Evolutionary conservation across 495 filamentous ascomycete genomes (phyloP), one percentile per base, ranked within the genome.

Genomic region (Neohortaea acidophila): DNA sequence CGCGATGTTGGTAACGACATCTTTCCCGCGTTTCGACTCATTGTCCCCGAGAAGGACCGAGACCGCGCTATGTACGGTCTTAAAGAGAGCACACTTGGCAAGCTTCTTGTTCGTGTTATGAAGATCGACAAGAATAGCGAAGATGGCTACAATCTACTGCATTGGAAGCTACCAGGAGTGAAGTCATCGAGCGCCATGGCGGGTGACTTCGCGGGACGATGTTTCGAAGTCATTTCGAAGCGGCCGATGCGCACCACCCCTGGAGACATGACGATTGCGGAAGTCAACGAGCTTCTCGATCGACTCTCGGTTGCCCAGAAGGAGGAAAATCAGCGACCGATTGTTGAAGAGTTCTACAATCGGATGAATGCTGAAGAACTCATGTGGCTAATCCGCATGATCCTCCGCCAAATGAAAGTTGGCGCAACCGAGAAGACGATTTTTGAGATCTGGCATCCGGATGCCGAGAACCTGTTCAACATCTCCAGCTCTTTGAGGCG

Each of bases 321-420:
- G 40, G 89, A 96, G 65, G 79, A 76, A 18, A 63, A 83, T 39
- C 87, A 94, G 56, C 47, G 79, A 32, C 75, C 72, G 0, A 82
- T 97, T 27, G 70, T 93, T 44, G 63, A 73, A 39, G 66, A 75
- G 28, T 89, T 96, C 55, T 97, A 96, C 56, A 69, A 75, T 29
- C 67, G 72, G 5, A 96, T 94, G 87, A 91, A 89, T 52, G 74
- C 91, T 0, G 79, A 89, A 40, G 89, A 97, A 60, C 56, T 97
- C 24, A 78, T 78, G 67, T 97, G 89, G 89, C 60, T 94, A 36
- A 79, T 96, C 39, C 77, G 89, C 4, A 94, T 97, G 39, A 84
- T 96, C 28, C 65, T 97, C 23, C 82, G 83, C 36, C 83, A 94
- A 55, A 94, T 94, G 89, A 94, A 87, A 59, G 73, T 97, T n/a